Conservation (phyloP, 202 grass and related monocot species). For the Setaria viridis region DNA sequence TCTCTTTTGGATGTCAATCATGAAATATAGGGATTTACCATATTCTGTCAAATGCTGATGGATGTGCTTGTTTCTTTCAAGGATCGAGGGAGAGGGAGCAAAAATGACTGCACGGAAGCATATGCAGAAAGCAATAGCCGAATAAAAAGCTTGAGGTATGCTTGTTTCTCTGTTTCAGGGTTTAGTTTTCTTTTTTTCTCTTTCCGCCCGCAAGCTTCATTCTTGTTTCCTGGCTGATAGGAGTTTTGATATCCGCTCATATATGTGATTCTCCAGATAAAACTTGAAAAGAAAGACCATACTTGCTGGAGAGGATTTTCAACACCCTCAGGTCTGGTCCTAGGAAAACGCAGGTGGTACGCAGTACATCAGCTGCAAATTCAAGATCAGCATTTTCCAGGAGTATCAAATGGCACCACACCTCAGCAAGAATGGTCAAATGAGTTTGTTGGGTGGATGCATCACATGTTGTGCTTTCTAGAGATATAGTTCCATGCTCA, state of each 20-base stretch:
- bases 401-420: constrained; percentile 45
- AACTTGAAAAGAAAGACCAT: constrained; percentile 70
- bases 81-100: constrained; percentile 59
- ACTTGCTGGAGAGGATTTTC: constrained; percentile 68
- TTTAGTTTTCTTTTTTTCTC: neutral
- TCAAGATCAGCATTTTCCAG: constrained; percentile 49
- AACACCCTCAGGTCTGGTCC: constrained; percentile 50
- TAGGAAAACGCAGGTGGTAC: constrained; percentile 59
- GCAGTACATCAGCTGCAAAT: constrained; percentile 29
- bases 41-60: constrained; percentile 37
- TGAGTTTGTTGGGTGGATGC: constrained; percentile 54
- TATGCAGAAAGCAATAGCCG: constrained; percentile 59
- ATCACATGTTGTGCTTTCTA: constrained; percentile 63
- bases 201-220: neutral
- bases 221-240: constrained; percentile 2
- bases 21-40: constrained; percentile 12
- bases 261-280: constrained; percentile 53
- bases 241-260: constrained; percentile 25
- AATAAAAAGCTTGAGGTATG: constrained; percentile 64
- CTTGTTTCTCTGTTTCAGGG: constrained; percentile 23
- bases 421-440: constrained; percentile 54
- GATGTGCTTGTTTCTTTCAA: constrained; percentile 34
- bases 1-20: neutral
- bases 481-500: neutral
- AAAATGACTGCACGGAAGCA: constrained; percentile 73